Conservation (phyloP, 1,284 basidiomycete species). For the Mycena sp. region DNA sequence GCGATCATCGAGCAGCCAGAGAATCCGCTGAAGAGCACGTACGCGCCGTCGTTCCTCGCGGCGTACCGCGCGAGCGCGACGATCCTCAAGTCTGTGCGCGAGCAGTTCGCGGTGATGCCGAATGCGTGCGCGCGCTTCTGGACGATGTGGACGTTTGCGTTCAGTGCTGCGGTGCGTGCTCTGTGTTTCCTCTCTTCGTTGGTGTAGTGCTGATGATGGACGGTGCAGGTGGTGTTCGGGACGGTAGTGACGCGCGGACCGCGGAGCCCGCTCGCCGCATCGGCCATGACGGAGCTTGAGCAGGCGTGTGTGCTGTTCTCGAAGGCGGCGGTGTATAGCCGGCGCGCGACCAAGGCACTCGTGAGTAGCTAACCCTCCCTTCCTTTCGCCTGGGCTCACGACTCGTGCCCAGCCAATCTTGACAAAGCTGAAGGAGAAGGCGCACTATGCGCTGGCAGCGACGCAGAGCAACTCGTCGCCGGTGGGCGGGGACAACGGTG, state of each 20-base stretch:
- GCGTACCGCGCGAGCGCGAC: constrained; percentile 66
- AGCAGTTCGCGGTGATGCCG: constrained; percentile 64
- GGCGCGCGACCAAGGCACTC: constrained; percentile 66
- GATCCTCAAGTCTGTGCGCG: constrained; percentile 62
- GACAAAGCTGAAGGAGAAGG: constrained; percentile 64
- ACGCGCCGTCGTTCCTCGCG: constrained; percentile 72
- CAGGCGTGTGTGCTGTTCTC: constrained; percentile 67
- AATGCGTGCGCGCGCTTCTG: constrained; percentile 63
- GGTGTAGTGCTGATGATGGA: constrained; percentile 45
- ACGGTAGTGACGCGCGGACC: constrained; percentile 73
- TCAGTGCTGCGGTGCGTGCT: constrained; percentile 66
- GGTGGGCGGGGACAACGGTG: constrained; percentile 43
- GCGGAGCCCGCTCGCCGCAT: constrained; percentile 62
- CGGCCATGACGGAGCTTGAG: constrained; percentile 71
- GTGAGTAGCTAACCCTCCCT: constrained; percentile 48
- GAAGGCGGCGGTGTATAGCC: constrained; percentile 62
- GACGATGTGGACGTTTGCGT: constrained; percentile 72
- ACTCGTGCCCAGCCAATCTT: constrained; percentile 56
- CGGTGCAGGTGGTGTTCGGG: constrained; percentile 60
- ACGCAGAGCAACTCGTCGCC: constrained; percentile 47
- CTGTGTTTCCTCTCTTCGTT: neutral
- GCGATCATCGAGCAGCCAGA: constrained; percentile 70
- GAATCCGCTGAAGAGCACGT: constrained; percentile 66
- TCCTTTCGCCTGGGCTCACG: neutral
- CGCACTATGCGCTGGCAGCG: constrained; percentile 54